A percentile compares a stretch with the other conserved stretches of the same genome.
These are phyloP conservation scores for Claviceps africana DNA, from an alignment of 2,329 filamentous ascomycete species.

Conservation along the genomic window DNA sequence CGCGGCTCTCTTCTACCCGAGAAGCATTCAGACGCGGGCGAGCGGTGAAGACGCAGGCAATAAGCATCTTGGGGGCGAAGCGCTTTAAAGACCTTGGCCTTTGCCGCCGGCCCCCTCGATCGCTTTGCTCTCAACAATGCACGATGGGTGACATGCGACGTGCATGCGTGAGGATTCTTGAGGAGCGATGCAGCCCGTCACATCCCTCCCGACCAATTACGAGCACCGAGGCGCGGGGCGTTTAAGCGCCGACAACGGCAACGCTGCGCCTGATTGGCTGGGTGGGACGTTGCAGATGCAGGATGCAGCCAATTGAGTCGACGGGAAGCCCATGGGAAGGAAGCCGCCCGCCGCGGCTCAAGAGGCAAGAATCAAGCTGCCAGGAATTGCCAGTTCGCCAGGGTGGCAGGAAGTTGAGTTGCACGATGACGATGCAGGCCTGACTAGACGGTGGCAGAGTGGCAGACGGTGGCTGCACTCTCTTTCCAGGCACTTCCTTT, in stretches of 20 bases:
- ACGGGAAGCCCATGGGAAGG: neutral
- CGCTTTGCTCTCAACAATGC: neutral
- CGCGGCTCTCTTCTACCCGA: neutral
- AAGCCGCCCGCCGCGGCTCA: neutral
- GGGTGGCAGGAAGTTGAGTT: neutral
- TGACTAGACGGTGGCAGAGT: too few relatives aligned
- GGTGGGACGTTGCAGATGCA: constrained; percentile 8
- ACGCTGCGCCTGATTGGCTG: constrained; percentile 15
- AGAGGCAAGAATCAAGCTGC: neutral
- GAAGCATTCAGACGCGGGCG: neutral
- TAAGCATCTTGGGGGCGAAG: constrained; percentile 10
- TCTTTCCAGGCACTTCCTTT: too few relatives aligned
- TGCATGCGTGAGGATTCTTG: neutral
- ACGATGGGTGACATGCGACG: neutral
- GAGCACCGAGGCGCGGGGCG: constrained; percentile 7
- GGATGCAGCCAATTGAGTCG: constrained; percentile 13
- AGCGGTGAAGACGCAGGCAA: neutral
- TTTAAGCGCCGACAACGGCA: constrained; percentile 20
- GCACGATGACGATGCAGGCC: neutral
- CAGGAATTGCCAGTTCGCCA: neutral
- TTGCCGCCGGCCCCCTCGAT: neutral
- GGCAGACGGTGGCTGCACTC: too few relatives aligned
- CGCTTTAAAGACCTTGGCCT: constrained; percentile 4
- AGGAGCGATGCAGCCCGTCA: constrained; percentile 3
- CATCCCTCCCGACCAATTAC: constrained; percentile 15